These are phyloP conservation scores for Daucus carota DNA, from an alignment of 129 eudicot species.

Conservation along the genomic window DNA sequence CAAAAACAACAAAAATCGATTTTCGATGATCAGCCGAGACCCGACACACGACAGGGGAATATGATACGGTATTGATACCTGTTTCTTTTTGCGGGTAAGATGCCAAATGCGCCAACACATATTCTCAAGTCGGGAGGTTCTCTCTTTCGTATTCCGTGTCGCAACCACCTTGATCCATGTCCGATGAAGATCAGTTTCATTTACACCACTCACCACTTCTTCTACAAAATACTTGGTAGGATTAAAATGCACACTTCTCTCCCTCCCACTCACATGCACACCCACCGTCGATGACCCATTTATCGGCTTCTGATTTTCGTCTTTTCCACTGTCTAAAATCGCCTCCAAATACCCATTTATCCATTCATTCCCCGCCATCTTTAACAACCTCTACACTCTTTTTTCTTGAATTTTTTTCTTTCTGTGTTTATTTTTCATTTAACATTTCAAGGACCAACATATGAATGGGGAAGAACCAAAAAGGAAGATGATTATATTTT, in stretches of 20 bases:
- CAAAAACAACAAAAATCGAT: too few relatives aligned
- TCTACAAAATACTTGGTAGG: slow-evolving; percentile 85
- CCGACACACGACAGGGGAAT: background rate
- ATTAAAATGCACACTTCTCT: slow-evolving; percentile 43
- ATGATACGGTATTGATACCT: slow-evolving; percentile 32
- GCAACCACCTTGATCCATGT: slow-evolving; percentile 96
- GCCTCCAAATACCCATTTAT: slow-evolving; percentile 12
- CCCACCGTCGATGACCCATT: slow-evolving; percentile 27
- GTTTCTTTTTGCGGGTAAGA: slow-evolving; percentile 87
- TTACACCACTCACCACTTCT: slow-evolving; percentile 75
- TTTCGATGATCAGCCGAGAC: background rate
- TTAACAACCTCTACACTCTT: background rate
- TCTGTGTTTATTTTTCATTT: background rate
- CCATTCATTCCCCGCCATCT: slow-evolving; percentile 12
- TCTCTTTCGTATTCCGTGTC: slow-evolving; percentile 60
- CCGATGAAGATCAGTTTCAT: slow-evolving; percentile 73
- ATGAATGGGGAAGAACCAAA: background rate
- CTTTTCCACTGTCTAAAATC: slow-evolving; percentile 22
- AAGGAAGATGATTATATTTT: background rate
- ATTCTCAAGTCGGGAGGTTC: slow-evolving; percentile 78
- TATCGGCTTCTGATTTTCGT: slow-evolving; percentile 29
- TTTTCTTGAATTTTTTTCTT: background rate
- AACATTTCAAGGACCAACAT: background rate
- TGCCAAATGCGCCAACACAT: slow-evolving; percentile 99
- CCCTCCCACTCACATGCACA: slow-evolving; percentile 14